Conservation (phyloP, 2,329 filamentous ascomycete genomes). For the Penicillium brasilianum region DNA sequence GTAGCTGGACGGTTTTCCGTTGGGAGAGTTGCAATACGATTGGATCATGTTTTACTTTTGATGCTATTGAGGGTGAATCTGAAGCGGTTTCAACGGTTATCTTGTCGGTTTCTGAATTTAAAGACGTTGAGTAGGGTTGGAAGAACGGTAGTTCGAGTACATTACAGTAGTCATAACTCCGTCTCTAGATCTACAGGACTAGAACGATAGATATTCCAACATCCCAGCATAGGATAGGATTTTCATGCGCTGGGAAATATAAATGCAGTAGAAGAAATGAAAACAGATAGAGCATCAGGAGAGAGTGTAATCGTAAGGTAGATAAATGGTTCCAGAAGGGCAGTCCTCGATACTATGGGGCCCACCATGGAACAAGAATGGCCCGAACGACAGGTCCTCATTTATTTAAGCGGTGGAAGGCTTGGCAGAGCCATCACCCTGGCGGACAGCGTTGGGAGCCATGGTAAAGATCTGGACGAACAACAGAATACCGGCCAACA, state of each 20-base stretch:
- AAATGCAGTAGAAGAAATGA: not conserved
- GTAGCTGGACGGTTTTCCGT: not conserved
- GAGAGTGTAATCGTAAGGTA: not conserved
- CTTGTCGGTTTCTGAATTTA: not conserved
- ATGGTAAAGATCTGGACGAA: constrained; percentile 58
- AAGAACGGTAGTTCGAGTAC: too few relatives aligned
- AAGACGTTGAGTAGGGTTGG: too few relatives aligned
- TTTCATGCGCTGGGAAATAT: too few relatives aligned
- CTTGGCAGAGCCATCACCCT: not conserved
- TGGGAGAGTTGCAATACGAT: not conserved
- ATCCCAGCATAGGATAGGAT: too few relatives aligned
- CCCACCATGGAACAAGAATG: not conserved
- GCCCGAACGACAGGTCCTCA: not conserved
- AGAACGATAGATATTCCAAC: too few relatives aligned
- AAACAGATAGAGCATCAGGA: not conserved
- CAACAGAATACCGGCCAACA: constrained; percentile 57
- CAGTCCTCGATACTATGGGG: not conserved
- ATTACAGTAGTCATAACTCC: not conserved
- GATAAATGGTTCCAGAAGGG: not conserved
- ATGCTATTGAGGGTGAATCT: too few relatives aligned
- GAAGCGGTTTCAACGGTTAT: not conserved
- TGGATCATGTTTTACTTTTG: not conserved
- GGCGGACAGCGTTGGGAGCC: constrained; percentile 11
- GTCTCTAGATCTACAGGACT: not conserved
- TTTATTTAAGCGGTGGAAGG: not conserved